Conservation (phyloP, 78 protist species). For the Cyanophora paradoxa region DNA sequence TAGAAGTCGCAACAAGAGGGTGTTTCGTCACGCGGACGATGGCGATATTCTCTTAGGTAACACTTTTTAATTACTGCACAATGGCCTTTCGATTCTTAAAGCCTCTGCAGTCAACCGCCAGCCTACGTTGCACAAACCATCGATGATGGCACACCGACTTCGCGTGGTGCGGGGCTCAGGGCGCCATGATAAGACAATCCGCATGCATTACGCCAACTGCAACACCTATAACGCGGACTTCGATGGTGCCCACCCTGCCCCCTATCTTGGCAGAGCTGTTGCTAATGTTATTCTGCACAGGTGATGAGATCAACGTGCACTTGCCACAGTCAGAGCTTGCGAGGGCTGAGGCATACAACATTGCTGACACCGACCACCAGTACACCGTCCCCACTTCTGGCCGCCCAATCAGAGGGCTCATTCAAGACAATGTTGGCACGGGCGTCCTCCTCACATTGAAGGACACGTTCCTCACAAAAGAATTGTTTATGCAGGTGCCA, state of each 20-base stretch:
- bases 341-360: slow-evolving; percentile 70
- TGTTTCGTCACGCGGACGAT: slow-evolving; percentile 79
- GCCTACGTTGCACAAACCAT: slow-evolving; percentile 94
- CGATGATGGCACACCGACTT: slow-evolving; percentile 95
- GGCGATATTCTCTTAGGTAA: slow-evolving; percentile 91
- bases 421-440: slow-evolving; percentile 96
- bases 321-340: slow-evolving; percentile 30
- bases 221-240: slow-evolving; percentile 58
- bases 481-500: slow-evolving; percentile 53
- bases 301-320: slow-evolving; percentile 46
- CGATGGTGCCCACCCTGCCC: no score
- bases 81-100: no score
- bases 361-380: slow-evolving; percentile 74
- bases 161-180: no score
- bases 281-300: no score
- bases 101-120: slow-evolving; percentile 99
- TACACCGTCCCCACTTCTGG: slow-evolving; percentile 84
- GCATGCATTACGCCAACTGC: slow-evolving; percentile 96
- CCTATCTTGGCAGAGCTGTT: no score
- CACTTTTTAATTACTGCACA: no score
- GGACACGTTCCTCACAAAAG: slow-evolving; percentile 73
- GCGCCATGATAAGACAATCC: slow-evolving; percentile 11
- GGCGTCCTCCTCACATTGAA: slow-evolving; percentile 81
- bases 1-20: no score
- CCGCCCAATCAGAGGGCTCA: slow-evolving; percentile 95